phyloP scores from a whole-genome alignment of 2,329 filamentous ascomycete genomes.

The Aspergillus amoenus region DNA sequence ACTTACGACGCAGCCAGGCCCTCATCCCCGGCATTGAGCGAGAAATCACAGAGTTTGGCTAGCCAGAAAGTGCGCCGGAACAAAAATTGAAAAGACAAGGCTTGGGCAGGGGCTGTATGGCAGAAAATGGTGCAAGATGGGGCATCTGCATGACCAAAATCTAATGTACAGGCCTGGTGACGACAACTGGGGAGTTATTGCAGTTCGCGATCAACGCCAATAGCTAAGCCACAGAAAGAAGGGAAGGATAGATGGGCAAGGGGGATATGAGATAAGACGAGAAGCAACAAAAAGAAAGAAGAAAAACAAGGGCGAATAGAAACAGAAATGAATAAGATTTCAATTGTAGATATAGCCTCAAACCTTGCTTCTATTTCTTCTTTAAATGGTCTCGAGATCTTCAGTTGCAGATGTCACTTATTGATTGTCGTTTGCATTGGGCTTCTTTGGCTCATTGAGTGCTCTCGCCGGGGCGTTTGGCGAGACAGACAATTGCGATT shows the following conservation, averaged over 20 bases:
- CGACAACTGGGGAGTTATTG: not conserved
- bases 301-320: constrained; percentile 16
- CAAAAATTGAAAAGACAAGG: not conserved
- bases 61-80: not conserved
- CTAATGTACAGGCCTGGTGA: not conserved
- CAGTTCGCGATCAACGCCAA: constrained; percentile 21
- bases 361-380: constrained; percentile 15
- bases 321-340: constrained; percentile 12
- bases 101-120: not conserved
- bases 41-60: not conserved
- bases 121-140: not conserved
- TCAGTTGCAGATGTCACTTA: constrained; percentile 4
- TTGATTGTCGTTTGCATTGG: constrained; percentile 9
- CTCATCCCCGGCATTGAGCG: not conserved
- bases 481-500: constrained; percentile 32
- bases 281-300: constrained; percentile 10
- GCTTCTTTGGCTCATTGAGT: constrained; percentile 20
- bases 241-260: not conserved
- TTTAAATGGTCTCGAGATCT: constrained; percentile 3
- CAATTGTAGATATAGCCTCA: not conserved
- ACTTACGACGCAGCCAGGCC: not conserved
- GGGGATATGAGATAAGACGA: not conserved
- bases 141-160: not conserved
- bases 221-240: not conserved
- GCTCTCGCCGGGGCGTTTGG: constrained; percentile 22